Evolutionary conservation across 345 rosid genomes (phyloP), one percentile per base, ranked within the genome.

Genomic region (Passiflora organensis): DNA sequence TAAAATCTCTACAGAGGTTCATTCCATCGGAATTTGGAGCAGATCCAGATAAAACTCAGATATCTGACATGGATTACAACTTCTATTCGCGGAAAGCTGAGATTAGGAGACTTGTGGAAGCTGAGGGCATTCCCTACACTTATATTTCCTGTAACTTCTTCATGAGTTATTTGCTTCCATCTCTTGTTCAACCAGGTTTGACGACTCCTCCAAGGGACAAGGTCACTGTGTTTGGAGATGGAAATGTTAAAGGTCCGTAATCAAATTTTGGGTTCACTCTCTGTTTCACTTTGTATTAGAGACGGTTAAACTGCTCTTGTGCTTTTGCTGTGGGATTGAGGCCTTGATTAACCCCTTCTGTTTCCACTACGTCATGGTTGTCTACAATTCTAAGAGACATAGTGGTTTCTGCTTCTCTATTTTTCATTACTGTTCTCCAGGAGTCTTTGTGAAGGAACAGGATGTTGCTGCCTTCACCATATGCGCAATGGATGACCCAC

Each of bases 1-100:
- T 63, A 17, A 46, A 47, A 51, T 28, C n/a, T 32, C 68, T 75
- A 55, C 73, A 90, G 97, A 84, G 83, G 73, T 90, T 90, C 68
- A 70, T 90, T 44, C 97, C 95, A 43, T 82, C 95, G 0, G 93
- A 90, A 45, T 90, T 82, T 57, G 97, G 97, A 62, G 75, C 78
- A 28, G 80, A 90, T 72, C 78, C 95, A 1, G 85, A 84, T 41
- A 81, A 77, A 76, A 60, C 63, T 46, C 88, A 76, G 61, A 70
- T 90, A 57, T 73, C 78, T 2, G 80, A 66, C 60, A 67, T 90
- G 66, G 88, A 72, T 62, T 48, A 79, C 37, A 65, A 69, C 20
- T 90, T 84, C 75, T 90, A 86, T 53, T 55, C 78, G 0, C 66
- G 72, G 51, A 86, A 72, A 70, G 65, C 80, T 10, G 87, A 90